These are phyloP conservation scores for Aureobasidium sp. DNA, from an alignment of 2,329 filamentous ascomycete genomes.

Conservation along the genomic window DNA sequence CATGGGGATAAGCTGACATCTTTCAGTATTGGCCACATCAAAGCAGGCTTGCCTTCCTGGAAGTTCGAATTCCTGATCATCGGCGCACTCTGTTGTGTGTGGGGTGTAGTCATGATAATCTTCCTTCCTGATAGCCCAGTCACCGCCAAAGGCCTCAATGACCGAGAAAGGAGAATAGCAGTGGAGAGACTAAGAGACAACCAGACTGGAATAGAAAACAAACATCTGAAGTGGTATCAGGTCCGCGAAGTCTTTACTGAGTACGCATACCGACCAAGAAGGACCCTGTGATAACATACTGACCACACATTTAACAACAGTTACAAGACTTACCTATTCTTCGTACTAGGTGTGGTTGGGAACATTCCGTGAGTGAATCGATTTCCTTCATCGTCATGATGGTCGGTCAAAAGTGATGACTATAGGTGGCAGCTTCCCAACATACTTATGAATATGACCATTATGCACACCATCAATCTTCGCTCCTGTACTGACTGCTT, in stretches of 20 bases:
- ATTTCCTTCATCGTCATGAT: too few species aligned
- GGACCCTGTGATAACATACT: not conserved
- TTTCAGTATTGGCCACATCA: slow-evolving; percentile 50
- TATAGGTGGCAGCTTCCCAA: too few species aligned
- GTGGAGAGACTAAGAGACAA: slow-evolving; percentile 49
- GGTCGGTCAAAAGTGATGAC: too few species aligned
- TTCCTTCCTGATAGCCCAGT: slow-evolving; percentile 53
- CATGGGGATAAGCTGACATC: not conserved
- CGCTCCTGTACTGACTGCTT: too few species aligned
- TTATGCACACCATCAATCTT: too few species aligned
- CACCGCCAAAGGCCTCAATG: slow-evolving; percentile 45
- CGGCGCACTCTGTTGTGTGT: slow-evolving; percentile 46
- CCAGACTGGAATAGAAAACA: slow-evolving; percentile 53
- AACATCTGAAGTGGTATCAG: slow-evolving; percentile 48
- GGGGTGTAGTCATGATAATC: slow-evolving; percentile 52
- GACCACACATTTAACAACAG: not conserved
- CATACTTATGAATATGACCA: too few species aligned
- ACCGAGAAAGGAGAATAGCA: slow-evolving; percentile 45
- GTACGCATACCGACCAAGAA: not conserved
- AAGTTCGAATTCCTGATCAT: slow-evolving; percentile 60
- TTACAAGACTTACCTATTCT: slow-evolving; percentile 52
- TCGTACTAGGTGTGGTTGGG: slow-evolving; percentile 41
- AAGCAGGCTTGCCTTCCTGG: slow-evolving; percentile 52
- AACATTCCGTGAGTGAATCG: slow-evolving; percentile 32
- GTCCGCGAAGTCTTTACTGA: slow-evolving; percentile 49